Conservation (phyloP, 2,329 filamentous ascomycete species). For the Calonectria honghensis region DNA sequence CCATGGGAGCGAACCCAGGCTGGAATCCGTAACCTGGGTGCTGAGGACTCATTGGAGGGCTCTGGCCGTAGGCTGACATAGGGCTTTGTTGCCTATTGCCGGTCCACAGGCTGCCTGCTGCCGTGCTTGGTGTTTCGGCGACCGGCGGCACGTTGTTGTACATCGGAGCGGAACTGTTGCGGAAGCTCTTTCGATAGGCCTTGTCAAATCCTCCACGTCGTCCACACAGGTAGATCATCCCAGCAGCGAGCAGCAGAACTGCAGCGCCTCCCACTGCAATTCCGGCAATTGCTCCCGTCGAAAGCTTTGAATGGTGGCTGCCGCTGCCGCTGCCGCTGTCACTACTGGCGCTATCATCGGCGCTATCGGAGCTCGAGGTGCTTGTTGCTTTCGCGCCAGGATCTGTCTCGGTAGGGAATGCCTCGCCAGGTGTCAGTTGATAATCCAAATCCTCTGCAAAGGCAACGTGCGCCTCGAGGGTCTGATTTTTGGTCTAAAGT, state of each 20-base stretch:
- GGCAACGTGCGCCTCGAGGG: slow-evolving; percentile 67
- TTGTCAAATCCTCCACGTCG: slow-evolving; percentile 58
- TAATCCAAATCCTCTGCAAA: slow-evolving; percentile 69
- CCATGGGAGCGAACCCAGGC: slow-evolving; percentile 43
- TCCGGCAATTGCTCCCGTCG: slow-evolving; percentile 74
- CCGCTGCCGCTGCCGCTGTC: slow-evolving; percentile 21
- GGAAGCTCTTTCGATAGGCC: slow-evolving; percentile 55
- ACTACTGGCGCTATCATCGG: slow-evolving; percentile 10
- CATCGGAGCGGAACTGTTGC: slow-evolving; percentile 31
- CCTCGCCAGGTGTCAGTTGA: slow-evolving; percentile 74
- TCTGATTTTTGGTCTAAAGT: slow-evolving; percentile 66
- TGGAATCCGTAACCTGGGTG: slow-evolving; percentile 49
- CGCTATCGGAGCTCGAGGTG: slow-evolving; percentile 31
- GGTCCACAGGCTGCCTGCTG: slow-evolving; percentile 46
- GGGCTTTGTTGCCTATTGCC: slow-evolving; percentile 47
- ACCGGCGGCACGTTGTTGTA: slow-evolving; percentile 36
- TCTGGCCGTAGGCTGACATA: slow-evolving; percentile 57
- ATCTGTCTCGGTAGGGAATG: slow-evolving; percentile 69
- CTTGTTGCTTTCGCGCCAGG: slow-evolving; percentile 29
- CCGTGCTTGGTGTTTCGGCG: slow-evolving; percentile 46
- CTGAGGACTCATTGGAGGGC: slow-evolving; percentile 60
- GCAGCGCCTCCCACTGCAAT: slow-evolving; percentile 73
- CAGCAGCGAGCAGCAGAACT: slow-evolving; percentile 65
- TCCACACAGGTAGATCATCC: slow-evolving; percentile 69
- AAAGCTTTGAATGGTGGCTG: slow-evolving; percentile 44